These are phyloP conservation scores for Xanthoconium purpureum DNA, from an alignment of 768 basidiomycete species.

Conservation along the genomic window DNA sequence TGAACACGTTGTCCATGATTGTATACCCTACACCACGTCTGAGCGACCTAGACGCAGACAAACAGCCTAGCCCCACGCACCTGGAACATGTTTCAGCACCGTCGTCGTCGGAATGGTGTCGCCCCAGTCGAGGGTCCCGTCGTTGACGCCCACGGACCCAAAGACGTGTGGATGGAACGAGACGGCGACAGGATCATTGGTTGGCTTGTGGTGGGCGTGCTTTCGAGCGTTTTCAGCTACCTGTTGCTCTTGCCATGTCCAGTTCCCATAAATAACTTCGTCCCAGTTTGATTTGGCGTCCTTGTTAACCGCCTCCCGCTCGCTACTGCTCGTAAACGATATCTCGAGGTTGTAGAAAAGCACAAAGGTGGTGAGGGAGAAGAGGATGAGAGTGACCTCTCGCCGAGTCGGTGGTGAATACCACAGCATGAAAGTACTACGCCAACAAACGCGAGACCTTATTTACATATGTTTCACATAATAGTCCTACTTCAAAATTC, in stretches of 20 bases:
- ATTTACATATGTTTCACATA: neutral
- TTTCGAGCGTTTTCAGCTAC: slow-evolving; percentile 57
- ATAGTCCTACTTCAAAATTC: too few relatives aligned
- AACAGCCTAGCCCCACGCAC: slow-evolving; percentile 35
- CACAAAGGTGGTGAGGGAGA: slow-evolving; percentile 62
- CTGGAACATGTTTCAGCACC: slow-evolving; percentile 63
- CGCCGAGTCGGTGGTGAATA: slow-evolving; percentile 65
- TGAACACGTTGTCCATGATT: slow-evolving; percentile 76
- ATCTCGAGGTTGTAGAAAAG: slow-evolving; percentile 73
- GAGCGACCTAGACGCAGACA: neutral
- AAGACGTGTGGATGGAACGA: slow-evolving; percentile 17
- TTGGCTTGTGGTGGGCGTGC: slow-evolving; percentile 36
- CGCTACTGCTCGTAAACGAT: slow-evolving; percentile 52
- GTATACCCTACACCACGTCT: slow-evolving; percentile 61
- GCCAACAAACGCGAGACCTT: neutral
- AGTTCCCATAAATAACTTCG: slow-evolving; percentile 62
- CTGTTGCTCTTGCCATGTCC: slow-evolving; percentile 61
- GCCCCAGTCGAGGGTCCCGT: slow-evolving; percentile 57
- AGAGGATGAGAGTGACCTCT: slow-evolving; percentile 67
- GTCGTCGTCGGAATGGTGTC: slow-evolving; percentile 52
- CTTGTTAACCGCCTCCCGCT: slow-evolving; percentile 23
- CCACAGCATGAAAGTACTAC: slow-evolving; percentile 49
- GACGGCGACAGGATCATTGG: slow-evolving; percentile 25
- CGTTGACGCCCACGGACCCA: slow-evolving; percentile 39
- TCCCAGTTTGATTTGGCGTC: slow-evolving; percentile 41